Evolutionary conservation across 495 filamentous ascomycete genomes (phyloP), one percentile per base, ranked within the genome.

Genomic region (Cenococcum geophilum): DNA sequence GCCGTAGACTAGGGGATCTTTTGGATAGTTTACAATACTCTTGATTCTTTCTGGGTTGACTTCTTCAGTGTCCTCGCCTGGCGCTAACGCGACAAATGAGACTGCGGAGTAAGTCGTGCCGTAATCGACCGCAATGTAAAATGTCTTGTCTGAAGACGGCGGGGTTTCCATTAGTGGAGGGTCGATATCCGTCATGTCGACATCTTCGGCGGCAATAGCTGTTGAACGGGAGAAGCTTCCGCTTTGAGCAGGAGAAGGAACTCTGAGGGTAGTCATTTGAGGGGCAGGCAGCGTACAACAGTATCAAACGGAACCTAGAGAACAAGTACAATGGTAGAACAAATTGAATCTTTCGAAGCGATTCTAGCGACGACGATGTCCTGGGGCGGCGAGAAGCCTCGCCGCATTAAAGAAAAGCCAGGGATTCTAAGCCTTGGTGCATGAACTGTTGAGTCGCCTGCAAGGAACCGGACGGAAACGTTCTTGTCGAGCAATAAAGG

Each of bases 101-200:
- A 49, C 45, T 22, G 45, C 45, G 18, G 45, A 49, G 21, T 49
- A 49, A 18, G 45, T 49, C 45, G 45, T 49, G 45, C 45, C 45
- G 45, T 49, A 49, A 49, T 49, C 45, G 14, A 49, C 45, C 45
- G 45, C 45, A 49, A 49, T 49, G 45, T 49, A 49, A 22, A 49
- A 49, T 49, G 6, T 49, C 45, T 22, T 49, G 9, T 49, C 45
- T 49, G 45, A 22, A 49, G 45, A 49, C 21, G 45, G 45, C 45
- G 21, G 20, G 14, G 45, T 8, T 49, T 49, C 8, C 45, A 22
- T 49, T 49, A 22, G 45, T 49, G 45, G 45, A 49, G 45, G 20
- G 45, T 49, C 45, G 45, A 49, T 22, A 49, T 49, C 45, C 45
- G 18, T 20, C 45, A 49, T 49, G 45, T 49, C 45, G 45, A 49